Base-by-base conservation (phyloP, 2,329 filamentous ascomycete genomes). In the Tolypocladium album region DNA sequence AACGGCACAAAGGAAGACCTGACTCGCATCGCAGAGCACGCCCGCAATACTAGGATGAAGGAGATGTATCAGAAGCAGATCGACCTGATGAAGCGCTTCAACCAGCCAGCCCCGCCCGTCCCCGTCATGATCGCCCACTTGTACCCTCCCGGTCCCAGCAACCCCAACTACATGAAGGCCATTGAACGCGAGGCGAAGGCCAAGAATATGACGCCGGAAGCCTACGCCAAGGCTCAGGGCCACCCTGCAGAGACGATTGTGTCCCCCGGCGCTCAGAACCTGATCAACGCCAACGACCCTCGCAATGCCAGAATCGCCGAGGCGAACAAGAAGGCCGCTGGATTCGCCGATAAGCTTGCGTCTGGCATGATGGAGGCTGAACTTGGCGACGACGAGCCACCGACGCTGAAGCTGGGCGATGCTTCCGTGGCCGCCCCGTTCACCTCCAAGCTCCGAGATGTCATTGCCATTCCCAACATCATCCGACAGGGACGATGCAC, bases 1-100 rank as follows among this genome's bases (percentile, higher is more conserved):
- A 99, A 99, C 74, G 94, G 94, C 64, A 95, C 92, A 1, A 88
- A 87, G 65, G 90, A 97, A 27, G 94, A 97, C 71, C 82, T 99
- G 59, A 88, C 87, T 60, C 92, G 88, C 72, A 99, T 99, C 67
- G 88, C 89, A 34, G 94, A 97, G 70, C 92, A 99, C 75, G 88
- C 89, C 69, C 88, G 94, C 67, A 96, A 92, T 74, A 96, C 88
- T 47, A 96, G 92, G 81, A 95, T 99, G 90, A 97, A 97, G 82
- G 92, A 97, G 65, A 85, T 99, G 64, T 99, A 99, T 72, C 91
- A 97, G 78, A 97, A 99, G 80, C 94, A 99, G 74, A 83, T 89
- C 60, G 80, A 87, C 55, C 82, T 99, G 73, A 97, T 99, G 90
- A 84, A 88, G 71, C 86, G 93, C 64, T 99, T 97, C 82, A 96